Base-by-base conservation (phyloP, 352 stramenopile genomes). In the Phytophthora pluvialis region DNA sequence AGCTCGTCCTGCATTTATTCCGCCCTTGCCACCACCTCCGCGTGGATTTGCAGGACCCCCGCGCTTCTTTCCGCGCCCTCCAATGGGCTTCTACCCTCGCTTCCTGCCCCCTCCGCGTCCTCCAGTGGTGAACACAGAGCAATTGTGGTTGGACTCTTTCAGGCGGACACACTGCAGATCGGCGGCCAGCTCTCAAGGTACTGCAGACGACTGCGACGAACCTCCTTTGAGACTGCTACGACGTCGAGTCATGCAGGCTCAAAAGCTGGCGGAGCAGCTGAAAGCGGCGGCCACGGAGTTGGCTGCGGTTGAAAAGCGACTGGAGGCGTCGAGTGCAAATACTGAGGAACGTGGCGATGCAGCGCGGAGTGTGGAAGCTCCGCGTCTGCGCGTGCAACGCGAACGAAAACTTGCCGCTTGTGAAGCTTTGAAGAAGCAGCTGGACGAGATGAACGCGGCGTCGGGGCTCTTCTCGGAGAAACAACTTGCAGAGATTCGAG, bases 91-190 rank as follows among this genome's bases (percentile, higher is more conserved):
- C 35, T 67, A 57, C 39, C 66, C 58, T 61, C 40, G 52, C 10
- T 62, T 65, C 25, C 33, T 71, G 32, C 33, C 50, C 12, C 52
- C 18, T 21, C 44, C 44, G 6, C 48, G 47, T 57, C 67, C 49
- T 52, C 52, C 39, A 15, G n/a, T 52, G 3, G 43, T 64, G 18
- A 46, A 79, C 16, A 5, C 44, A n/a, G 71, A 79, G 21, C 62
- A 65, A 15, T 15, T 47, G 18, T 79, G 71, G 71, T 4, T 79
- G 52, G 54, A 76, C 25, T 51, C 35, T 33, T 79, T 79, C 25
- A 63, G 51, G 16, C 54, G 43, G 5, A 62, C 42, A 0, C 55
- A 79, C 49, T 72, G 70, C 50, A 61, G 11, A 12, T 42, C 44
- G n/a, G 9, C 5, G 36, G 18, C 12, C 3, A 33, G 4, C 7